Evolutionary conservation across 2,329 filamentous ascomycete genomes (phyloP), one percentile per base, ranked within the genome.

Genomic region (Oidium heveae): DNA sequence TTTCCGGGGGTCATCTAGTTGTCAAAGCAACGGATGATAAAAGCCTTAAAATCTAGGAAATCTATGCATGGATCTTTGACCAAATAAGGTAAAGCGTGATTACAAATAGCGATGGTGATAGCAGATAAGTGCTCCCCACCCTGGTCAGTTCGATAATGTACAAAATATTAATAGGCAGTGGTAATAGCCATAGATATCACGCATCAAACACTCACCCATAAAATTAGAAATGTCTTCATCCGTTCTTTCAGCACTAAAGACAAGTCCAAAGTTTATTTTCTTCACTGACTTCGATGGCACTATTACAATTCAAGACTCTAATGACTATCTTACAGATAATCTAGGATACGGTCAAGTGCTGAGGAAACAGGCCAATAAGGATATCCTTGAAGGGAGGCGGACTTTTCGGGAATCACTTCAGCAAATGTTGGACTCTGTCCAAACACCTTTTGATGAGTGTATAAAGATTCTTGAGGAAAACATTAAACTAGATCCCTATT

Each of bases 211-310:
- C 24, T 28, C 24, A 28, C 24, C 24, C 24, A 28, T 28, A 28
- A 28, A 28, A 28, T 28, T 3, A 28, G 24, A 28, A 28, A 63
- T 64, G 61, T 58, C 63, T 56, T 60, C 64, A 56, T 57, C 63
- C 46, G 65, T 62, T 56, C 74, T 77, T 28, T 76, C 77, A 55
- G 77, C 77, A 47, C 69, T 81, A 66, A 71, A 71, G 63, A 79
- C 73, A 56, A 79, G 83, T 66, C 88, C 88, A 53, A 84, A 86
- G 70, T 84, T 86, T 72, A 88, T 98, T 72, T 95, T 98, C 76
- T 96, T 96, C 73, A 94, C 88, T 61, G 91, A 98, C 71, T 96
- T 96, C 66, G 91, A 98, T 69, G 91, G 91, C 64, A 96, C 88
- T 54, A 89, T 95, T 66, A 95, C 89, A 52, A 74, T 73, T 55